Conservation (phyloP, 1,284 basidiomycete species). For the Cryptococcus sp. region DNA sequence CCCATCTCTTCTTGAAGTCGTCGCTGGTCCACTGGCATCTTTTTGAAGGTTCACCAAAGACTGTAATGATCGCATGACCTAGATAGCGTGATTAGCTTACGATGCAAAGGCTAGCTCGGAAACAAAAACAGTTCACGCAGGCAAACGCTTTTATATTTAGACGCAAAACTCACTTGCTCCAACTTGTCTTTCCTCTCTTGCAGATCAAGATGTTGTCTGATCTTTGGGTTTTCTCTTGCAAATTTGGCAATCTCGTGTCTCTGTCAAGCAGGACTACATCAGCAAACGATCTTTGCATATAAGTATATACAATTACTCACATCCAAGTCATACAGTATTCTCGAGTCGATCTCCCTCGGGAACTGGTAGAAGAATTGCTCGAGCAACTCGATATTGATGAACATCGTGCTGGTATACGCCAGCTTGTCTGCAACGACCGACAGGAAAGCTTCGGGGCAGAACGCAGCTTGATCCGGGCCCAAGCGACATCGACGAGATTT, state of each 20-base stretch:
- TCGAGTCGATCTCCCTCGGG: constrained; percentile 95
- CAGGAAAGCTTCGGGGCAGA: constrained; percentile 97
- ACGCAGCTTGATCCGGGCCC: constrained; percentile 79
- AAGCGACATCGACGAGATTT: constrained; percentile 82
- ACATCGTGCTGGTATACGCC: constrained; percentile 94
- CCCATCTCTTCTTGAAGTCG: constrained; percentile 32
- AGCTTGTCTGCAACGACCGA: constrained; percentile 96
- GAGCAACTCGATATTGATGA: constrained; percentile 96
- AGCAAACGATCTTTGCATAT: background rate
- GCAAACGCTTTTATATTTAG: background rate
- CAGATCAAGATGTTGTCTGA: constrained; percentile 86
- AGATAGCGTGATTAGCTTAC: constrained; percentile 1
- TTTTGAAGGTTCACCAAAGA: constrained; percentile 77
- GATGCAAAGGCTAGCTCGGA: background rate
- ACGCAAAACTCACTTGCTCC: constrained; percentile 68
- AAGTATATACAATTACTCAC: constrained; percentile 41
- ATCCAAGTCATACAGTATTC: constrained; percentile 87
- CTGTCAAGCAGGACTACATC: constrained; percentile 11
- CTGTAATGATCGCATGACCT: constrained; percentile 89
- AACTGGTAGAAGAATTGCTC: constrained; percentile 99
- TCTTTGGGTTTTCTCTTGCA: constrained; percentile 87
- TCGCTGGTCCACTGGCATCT: constrained; percentile 58
- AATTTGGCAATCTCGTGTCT: constrained; percentile 79
- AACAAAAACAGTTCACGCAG: background rate
- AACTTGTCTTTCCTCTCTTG: constrained; percentile 97